Evolutionary conservation across 768 basidiomycete species (phyloP).

Genomic region (Pulveroboletus sp.): DNA sequence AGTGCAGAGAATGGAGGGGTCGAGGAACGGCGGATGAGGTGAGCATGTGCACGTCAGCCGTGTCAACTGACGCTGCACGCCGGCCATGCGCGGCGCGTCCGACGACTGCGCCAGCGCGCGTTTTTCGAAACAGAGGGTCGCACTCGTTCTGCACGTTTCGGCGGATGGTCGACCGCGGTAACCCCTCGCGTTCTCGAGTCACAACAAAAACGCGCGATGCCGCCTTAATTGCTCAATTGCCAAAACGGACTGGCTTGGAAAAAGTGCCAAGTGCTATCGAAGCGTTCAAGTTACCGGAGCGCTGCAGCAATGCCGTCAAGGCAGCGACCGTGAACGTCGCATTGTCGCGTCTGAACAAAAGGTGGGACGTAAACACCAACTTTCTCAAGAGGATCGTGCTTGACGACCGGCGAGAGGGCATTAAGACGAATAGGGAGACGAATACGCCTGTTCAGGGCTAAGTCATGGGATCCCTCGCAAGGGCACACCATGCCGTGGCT

Average conservation of each 20-base stretch:
- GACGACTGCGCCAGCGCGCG: not conserved
- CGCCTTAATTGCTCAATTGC: constrained; percentile 23
- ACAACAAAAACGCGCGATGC: constrained; percentile 16
- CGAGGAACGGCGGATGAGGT: not conserved
- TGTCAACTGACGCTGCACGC: not conserved
- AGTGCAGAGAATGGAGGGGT: not conserved
- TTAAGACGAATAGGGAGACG: constrained; percentile 6
- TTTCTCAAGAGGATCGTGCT: not conserved
- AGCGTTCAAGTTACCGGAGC: constrained; percentile 11
- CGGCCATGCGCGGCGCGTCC: not conserved
- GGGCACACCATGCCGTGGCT: not conserved
- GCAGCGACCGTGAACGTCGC: no score
- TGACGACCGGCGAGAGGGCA: constrained; percentile 11
- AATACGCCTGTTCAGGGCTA: constrained; percentile 6
- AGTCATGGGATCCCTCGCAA: not conserved
- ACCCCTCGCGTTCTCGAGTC: constrained; percentile 8
- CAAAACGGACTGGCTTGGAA: constrained; percentile 17
- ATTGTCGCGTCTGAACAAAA: no score
- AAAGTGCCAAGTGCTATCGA: constrained; percentile 10
- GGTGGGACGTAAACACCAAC: not conserved
- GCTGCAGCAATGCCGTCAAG: constrained; percentile 12
- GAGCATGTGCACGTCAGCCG: constrained; percentile 3
- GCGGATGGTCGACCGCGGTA: constrained; percentile 11
- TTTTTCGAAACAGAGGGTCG: constrained; percentile 9
- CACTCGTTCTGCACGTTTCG: no score